These are phyloP conservation scores for Sutorius australiensis DNA, from an alignment of 768 basidiomycete genomes.

Conservation along the genomic window DNA sequence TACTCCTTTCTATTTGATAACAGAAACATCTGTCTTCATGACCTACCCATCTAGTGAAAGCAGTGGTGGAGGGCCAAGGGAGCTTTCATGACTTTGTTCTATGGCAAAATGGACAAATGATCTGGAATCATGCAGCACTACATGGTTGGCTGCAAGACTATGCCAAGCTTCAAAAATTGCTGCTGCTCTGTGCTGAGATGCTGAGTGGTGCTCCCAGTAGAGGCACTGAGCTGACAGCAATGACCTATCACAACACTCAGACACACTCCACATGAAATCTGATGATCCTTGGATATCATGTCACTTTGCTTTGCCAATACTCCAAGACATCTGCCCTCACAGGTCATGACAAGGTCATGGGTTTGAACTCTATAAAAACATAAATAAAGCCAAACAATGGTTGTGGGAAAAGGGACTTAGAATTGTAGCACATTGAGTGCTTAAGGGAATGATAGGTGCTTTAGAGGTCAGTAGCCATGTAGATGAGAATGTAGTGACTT, in stretches of 20 bases:
- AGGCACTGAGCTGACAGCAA: slow-evolving; percentile 1
- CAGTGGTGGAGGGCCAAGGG: neutral
- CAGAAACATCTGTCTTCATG: neutral
- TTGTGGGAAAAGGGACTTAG: too few relatives aligned
- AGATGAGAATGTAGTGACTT: too few relatives aligned
- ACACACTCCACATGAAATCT: neutral
- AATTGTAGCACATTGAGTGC: too few relatives aligned
- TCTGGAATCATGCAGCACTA: neutral
- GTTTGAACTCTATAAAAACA: too few relatives aligned
- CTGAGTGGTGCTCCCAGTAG: slow-evolving; percentile 16
- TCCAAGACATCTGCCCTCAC: neutral
- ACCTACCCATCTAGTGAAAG: neutral
- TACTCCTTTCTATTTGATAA: slow-evolving; percentile 6
- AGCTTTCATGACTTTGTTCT: neutral
- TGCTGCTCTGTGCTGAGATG: slow-evolving; percentile 2
- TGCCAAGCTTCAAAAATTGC: slow-evolving; percentile 2
- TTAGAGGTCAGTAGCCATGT: too few relatives aligned
- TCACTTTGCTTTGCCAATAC: neutral
- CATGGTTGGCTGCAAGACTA: slow-evolving; percentile 5
- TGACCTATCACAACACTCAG: neutral
- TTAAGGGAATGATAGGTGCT: too few relatives aligned
- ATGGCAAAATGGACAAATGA: rapidly evolving
- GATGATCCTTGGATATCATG: neutral
- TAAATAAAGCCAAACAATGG: too few relatives aligned
- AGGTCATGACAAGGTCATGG: neutral